Evolutionary conservation across 148 eudicot genomes (phyloP).

Genomic region (Bassia scoparia): DNA sequence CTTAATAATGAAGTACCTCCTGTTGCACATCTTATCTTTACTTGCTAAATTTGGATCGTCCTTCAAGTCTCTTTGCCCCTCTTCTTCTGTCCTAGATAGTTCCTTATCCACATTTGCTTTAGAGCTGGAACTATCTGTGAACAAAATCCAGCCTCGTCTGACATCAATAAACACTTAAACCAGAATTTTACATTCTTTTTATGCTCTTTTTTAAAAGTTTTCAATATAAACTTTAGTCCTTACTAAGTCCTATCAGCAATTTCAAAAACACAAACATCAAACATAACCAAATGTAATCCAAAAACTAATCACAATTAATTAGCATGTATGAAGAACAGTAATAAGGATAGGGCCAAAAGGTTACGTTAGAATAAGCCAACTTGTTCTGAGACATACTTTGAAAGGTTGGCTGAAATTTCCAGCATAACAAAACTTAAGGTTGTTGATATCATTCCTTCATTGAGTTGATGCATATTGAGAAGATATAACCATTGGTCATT

Average conservation of each 20-base stretch:
- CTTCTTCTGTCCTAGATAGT: slow-evolving; percentile 36
- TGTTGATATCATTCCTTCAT: neutral
- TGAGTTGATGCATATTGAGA: neutral
- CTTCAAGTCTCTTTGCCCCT: slow-evolving; percentile 31
- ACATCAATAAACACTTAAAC: slow-evolving; percentile 19
- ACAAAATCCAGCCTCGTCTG: slow-evolving; percentile 29
- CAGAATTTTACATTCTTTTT: neutral
- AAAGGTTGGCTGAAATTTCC: neutral
- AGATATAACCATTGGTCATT: too few species aligned
- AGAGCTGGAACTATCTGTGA: slow-evolving; percentile 51
- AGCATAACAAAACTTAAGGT: neutral
- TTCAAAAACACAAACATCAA: neutral
- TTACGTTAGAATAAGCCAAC: neutral
- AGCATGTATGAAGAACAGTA: neutral
- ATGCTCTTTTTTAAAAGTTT: neutral
- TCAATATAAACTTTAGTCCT: neutral
- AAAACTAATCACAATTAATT: neutral
- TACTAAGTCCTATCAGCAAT: neutral
- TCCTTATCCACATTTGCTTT: slow-evolving; percentile 36
- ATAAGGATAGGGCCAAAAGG: neutral
- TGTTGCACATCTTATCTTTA: slow-evolving; percentile 33
- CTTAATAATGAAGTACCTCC: slow-evolving; percentile 80
- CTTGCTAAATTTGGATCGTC: slow-evolving; percentile 30
- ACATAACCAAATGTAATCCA: neutral
- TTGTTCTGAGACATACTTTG: neutral